Evolutionary conservation across 768 basidiomycete genomes (phyloP), one percentile per base, ranked within the genome.

Genomic region (Xerocomus potaroensis): DNA sequence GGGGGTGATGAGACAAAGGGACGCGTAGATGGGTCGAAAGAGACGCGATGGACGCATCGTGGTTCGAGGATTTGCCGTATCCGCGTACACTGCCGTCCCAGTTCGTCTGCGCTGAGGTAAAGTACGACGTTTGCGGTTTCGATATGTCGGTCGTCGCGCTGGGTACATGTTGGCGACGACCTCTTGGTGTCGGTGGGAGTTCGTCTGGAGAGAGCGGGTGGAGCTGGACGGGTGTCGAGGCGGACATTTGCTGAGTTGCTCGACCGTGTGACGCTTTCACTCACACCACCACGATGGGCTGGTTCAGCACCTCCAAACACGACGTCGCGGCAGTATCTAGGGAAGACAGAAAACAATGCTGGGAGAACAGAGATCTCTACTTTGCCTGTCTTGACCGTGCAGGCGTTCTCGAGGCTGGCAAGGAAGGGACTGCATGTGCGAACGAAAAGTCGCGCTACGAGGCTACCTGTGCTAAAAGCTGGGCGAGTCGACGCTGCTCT

Each of bases 281-380:
- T 21, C 21, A 4, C 21, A 16, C 10, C 15, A 35, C 47, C 30
- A 32, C 32, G n/a, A 66, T 68, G 64, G 53, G 50, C 32, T 68
- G 64, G 68, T 76, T 75, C 51, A 61, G 62, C 38, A 57, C 63
- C 24, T 62, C 53, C 29, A 72, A 68, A 49, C 43, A 62, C 18
- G 72, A 78, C 34, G 65, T 70, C 4, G 55, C 66, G 12, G 62
- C 72, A 3, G 66, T 69, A 2, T 77, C 76, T 3, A 70, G 87
- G 32, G 70, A 84, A 60, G 82, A 88, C 56, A 78, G 94, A 7
- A 72, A 84, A 53, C 76, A 76, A 48, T 98, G 94, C 69, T 98
- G 93, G 93, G 83, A 87, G 26, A 67, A 72, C 16, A 72, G 93
- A 45, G 92, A 97, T 64, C 71, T 72, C 3, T 96, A 95, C 64